These are phyloP conservation scores for Colletotrichum cuscutae DNA, from an alignment of 2,329 filamentous ascomycete species.

Conservation along the genomic window DNA sequence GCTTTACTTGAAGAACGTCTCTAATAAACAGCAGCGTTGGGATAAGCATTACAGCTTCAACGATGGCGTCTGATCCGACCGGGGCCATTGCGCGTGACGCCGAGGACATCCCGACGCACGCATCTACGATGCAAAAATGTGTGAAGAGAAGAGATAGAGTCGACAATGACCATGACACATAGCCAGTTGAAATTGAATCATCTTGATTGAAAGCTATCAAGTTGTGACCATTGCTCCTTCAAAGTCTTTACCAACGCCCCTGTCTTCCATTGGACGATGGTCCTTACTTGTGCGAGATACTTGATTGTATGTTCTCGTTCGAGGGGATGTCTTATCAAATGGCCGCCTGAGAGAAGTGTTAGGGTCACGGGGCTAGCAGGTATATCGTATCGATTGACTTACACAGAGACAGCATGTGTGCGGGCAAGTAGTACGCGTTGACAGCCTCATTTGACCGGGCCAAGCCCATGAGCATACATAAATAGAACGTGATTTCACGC, in stretches of 20 bases:
- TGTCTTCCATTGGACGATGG: constrained; percentile 29
- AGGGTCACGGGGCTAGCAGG: neutral
- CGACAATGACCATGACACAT: neutral
- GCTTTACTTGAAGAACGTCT: accelerated
- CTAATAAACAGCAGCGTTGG: constrained; percentile 12
- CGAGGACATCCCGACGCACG: neutral
- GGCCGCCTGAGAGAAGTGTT: neutral
- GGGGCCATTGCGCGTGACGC: no score
- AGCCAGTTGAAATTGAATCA: neutral
- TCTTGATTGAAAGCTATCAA: constrained; percentile 26
- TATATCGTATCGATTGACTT: neutral
- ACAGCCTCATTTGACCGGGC: constrained; percentile 37
- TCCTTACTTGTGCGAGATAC: constrained; percentile 32
- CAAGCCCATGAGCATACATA: constrained; percentile 37
- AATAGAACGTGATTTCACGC: constrained; percentile 18
- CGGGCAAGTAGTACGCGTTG: constrained; percentile 38
- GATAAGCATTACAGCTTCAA: constrained; percentile 25
- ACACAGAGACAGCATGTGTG: constrained; percentile 39
- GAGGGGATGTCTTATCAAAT: constrained; percentile 17
- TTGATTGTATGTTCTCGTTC: constrained; percentile 37
- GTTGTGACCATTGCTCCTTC: constrained; percentile 22
- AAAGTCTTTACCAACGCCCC: constrained; percentile 34
- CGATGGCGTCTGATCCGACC: neutral
- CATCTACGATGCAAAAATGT: no score
- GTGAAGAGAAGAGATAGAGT: no score